These are phyloP conservation scores for Pterocarpus macrocarpus DNA, from an alignment of 306 rosid species.

Conservation along the genomic window DNA sequence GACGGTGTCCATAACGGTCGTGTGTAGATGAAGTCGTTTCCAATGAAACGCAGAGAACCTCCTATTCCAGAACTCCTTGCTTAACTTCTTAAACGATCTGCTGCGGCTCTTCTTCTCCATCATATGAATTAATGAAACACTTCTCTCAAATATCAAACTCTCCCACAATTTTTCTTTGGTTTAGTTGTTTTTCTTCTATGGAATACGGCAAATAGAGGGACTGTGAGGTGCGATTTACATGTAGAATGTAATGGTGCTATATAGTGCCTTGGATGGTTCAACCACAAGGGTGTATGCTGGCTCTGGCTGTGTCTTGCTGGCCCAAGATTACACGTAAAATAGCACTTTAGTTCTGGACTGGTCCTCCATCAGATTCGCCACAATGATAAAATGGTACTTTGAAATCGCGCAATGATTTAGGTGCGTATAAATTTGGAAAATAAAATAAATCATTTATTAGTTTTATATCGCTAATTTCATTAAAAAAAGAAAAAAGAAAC, in stretches of 20 bases:
- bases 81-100: constrained; percentile 66
- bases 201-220: neutral
- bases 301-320: constrained; percentile 43
- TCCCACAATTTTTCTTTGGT: neutral
- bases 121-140: neutral
- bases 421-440: neutral
- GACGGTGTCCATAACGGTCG: constrained; percentile 62
- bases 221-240: constrained; percentile 37
- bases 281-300: constrained; percentile 38
- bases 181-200: neutral
- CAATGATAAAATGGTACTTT: neutral
- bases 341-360: constrained; percentile 35
- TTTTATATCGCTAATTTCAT: neutral
- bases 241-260: neutral
- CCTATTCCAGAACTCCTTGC: constrained; percentile 67
- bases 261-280: constrained; percentile 47
- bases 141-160: neutral
- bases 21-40: constrained; percentile 61
- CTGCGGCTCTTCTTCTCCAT: constrained; percentile 48
- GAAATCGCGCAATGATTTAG: neutral
- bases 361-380: constrained; percentile 21
- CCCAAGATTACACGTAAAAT: constrained; percentile 29
- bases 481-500: too few species aligned
- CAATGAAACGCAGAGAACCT: constrained; percentile 57
- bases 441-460: neutral